Base-by-base conservation (phyloP, 1,284 basidiomycete species). In the Wolfiporia cocos region DNA sequence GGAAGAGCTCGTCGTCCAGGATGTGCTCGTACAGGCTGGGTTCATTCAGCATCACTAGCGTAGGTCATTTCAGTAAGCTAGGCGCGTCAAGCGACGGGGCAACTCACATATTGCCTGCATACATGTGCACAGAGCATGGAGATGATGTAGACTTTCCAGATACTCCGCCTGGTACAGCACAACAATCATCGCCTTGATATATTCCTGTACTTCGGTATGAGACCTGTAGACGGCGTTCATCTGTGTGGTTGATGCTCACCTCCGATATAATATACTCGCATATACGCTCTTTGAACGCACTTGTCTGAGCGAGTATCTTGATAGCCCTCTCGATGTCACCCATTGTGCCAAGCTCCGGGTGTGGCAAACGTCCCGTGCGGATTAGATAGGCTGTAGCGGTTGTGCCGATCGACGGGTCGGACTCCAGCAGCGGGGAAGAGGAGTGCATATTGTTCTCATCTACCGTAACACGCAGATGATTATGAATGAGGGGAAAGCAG, bases 11-110 rank as follows among this genome's bases (percentile, higher is more conserved):
- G 56, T 99, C 95, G 47, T 92, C 85, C 29, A 99, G 73, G 51
- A 99, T 88, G 61, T 94, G 88, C 65, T 99, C 96, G 61, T 95
- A 93, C 57, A 99, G 80, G 39, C 76, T 78, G 60, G 93, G 93
- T 65, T 99, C 96, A 61, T 97, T 98, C 57, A 98, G 76, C 70
- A 92, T 81, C 46, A 99, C 92, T 96, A 56, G n/a, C 15, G 18
- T 30, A 43, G 38, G 38, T 35, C 37, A 36, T 41, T 37, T 38
- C 48, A 17, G 26, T 36, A 43, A 40, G 21, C 29, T 42, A 39
- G 39, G 22, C 19, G 12, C 9, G 30, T 42, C 20, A 41, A 19
- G 35, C 20, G 39, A 36, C 36, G 7, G 24, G n/a, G 4, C 17
- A 24, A 76, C 91, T 63, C 64, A 96, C 93, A 69, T 56, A 99